These are phyloP conservation scores for Suillus spraguei DNA, from an alignment of 768 basidiomycete genomes.

Conservation along the genomic window DNA sequence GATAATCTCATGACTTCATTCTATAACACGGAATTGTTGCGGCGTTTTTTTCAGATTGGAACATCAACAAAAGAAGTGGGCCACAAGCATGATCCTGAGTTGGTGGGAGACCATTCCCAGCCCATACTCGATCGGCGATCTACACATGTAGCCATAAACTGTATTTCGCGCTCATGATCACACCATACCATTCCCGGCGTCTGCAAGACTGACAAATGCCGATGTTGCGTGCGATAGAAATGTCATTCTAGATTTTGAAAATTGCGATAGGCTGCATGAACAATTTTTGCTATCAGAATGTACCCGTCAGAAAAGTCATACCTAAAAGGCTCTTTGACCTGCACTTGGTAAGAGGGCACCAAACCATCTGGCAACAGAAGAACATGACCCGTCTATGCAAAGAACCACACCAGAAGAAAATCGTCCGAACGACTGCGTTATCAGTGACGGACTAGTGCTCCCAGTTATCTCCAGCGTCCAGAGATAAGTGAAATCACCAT, in stretches of 20 bases:
- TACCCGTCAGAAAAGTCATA: constrained; percentile 2
- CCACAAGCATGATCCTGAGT: background rate
- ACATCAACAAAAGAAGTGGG: background rate
- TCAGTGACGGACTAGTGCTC: constrained; percentile 4
- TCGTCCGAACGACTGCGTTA: background rate
- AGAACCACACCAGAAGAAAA: constrained; percentile 1
- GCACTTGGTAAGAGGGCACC: background rate
- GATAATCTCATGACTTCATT: background rate
- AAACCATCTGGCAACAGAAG: background rate
- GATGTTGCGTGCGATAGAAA: constrained; percentile 1
- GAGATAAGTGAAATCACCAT: constrained; percentile 6
- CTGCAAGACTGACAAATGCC: background rate
- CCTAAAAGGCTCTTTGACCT: background rate
- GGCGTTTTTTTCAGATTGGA: no score
- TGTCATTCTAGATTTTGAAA: background rate
- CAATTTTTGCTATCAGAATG: constrained; percentile 7
- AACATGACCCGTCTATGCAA: background rate
- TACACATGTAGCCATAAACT: background rate
- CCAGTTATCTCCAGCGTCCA: constrained; percentile 3
- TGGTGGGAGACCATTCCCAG: background rate
- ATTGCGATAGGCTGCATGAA: constrained; percentile 9
- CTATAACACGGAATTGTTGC: background rate
- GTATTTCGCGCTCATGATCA: background rate
- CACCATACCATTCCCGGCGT: constrained; percentile 1
- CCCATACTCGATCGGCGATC: background rate